Conservation (phyloP, 176 grass and related monocot species). For the Eremochloa ophiuroides region DNA sequence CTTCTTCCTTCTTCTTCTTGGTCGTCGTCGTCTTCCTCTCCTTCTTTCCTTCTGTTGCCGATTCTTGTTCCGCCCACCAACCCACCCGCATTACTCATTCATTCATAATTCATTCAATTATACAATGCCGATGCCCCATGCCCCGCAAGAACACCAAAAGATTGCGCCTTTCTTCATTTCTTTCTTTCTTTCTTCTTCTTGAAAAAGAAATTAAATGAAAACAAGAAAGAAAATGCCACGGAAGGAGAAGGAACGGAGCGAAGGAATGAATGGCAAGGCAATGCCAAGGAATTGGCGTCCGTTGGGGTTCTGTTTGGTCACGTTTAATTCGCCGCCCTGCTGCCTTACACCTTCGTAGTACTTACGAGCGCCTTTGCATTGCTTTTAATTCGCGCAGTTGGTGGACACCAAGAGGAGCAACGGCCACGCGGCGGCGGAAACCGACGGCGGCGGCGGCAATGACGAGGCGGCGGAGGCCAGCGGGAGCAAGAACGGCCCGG, state of each 20-base stretch:
- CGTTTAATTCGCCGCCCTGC: slow-evolving; percentile 36
- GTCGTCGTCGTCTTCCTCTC: too few relatives aligned
- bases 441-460: background rate
- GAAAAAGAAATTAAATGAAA: background rate
- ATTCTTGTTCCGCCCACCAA: slow-evolving; percentile 1
- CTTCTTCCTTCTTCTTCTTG: background rate
- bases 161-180: background rate
- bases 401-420: slow-evolving; percentile 52
- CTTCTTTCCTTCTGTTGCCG: background rate
- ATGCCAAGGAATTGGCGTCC: background rate
- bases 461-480: background rate
- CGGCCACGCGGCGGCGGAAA: slow-evolving; percentile 19
- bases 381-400: slow-evolving; percentile 32
- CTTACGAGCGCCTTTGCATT: background rate
- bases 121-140: too few relatives aligned
- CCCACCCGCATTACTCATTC: background rate
- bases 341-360: too few relatives aligned
- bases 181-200: background rate
- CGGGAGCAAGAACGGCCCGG: slow-evolving; percentile 16
- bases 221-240: background rate
- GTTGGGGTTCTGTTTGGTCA: slow-evolving; percentile 27
- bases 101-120: too few relatives aligned
- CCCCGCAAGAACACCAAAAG: background rate
- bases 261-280: background rate
- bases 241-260: too few relatives aligned